phyloP scores from a whole-genome alignment of 1,284 basidiomycete species.

The Ustilago shanxiensis region DNA sequence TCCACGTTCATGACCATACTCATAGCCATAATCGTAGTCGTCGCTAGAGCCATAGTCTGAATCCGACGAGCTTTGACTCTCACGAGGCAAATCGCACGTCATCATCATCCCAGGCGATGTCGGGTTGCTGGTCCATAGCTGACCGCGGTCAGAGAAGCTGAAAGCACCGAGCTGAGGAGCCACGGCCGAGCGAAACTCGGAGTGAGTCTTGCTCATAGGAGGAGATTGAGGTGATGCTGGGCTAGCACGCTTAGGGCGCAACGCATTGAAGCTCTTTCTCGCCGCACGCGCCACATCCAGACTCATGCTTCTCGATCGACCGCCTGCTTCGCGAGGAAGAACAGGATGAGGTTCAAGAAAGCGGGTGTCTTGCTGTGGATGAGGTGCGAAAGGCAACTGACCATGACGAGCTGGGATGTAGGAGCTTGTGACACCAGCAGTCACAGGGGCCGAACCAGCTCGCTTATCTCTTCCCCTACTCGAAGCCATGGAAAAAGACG shows the following conservation, averaged over 20 bases:
- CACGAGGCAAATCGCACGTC: conserved; percentile 17
- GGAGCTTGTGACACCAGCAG: background rate
- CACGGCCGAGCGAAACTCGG: background rate
- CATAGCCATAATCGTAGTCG: conserved; percentile 7
- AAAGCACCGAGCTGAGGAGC: conserved; percentile 8
- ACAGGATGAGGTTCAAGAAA: background rate
- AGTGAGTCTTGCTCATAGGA: background rate
- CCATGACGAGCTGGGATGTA: background rate
- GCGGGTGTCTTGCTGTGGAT: background rate
- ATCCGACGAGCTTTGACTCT: conserved; percentile 23
- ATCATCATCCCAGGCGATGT: background rate
- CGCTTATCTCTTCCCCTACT: background rate
- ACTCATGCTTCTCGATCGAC: conserved; percentile 23
- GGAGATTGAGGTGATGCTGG: background rate
- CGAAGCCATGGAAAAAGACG: background rate
- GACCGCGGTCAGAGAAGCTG: background rate
- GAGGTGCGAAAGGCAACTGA: conserved; percentile 7
- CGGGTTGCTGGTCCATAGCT: background rate
- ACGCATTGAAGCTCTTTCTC: conserved; percentile 17
- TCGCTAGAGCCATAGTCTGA: background rate
- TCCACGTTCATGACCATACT: background rate
- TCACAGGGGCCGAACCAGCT: background rate
- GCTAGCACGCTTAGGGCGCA: conserved; percentile 13
- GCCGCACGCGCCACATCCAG: conserved; percentile 20
- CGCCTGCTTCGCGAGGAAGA: background rate